These are phyloP conservation scores for Sporothrix brunneoviolacea DNA, from an alignment of 2,329 filamentous ascomycete genomes.

Conservation along the genomic window DNA sequence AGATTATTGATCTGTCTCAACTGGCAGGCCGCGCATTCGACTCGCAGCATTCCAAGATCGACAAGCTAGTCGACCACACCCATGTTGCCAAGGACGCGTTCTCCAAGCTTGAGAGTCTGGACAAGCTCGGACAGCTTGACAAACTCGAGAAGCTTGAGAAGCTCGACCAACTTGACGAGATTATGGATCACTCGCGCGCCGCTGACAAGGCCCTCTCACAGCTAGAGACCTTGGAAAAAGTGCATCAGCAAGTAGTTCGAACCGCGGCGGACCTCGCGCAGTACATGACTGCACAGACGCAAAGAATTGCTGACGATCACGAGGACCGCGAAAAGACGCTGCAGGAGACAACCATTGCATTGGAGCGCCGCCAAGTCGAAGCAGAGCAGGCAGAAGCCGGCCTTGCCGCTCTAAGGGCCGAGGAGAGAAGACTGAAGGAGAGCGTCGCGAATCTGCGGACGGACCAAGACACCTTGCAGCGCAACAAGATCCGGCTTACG, in stretches of 20 bases:
- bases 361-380: slow-evolving; percentile 67
- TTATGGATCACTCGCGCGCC: slow-evolving; percentile 57
- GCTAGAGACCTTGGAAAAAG: slow-evolving; percentile 77
- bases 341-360: slow-evolving; percentile 70
- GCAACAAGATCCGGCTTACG: slow-evolving; percentile 71
- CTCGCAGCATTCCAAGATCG: slow-evolving; percentile 15
- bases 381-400: slow-evolving; percentile 55
- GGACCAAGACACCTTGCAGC: slow-evolving; percentile 68
- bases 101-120: slow-evolving; percentile 4
- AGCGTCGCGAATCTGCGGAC: slow-evolving; percentile 54
- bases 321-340: slow-evolving; percentile 73
- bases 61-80: slow-evolving; percentile 12
- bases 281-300: slow-evolving; percentile 71
- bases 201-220: slow-evolving; percentile 65
- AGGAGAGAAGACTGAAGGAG: slow-evolving; percentile 48
- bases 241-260: slow-evolving; percentile 77
- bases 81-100: slow-evolving; percentile 4
- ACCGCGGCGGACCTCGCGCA: slow-evolving; percentile 78
- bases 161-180: slow-evolving; percentile 26
- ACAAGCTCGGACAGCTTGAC: slow-evolving; percentile 41
- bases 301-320: slow-evolving; percentile 67
- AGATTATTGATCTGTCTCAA: slow-evolving; percentile 11
- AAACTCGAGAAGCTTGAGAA: slow-evolving; percentile 1
- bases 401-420: slow-evolving; percentile 38
- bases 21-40: slow-evolving; percentile 16